Evolutionary conservation across 257 asterid genomes (phyloP), one percentile per base, ranked within the genome.

Genomic region (Marsdenia floribunda): DNA sequence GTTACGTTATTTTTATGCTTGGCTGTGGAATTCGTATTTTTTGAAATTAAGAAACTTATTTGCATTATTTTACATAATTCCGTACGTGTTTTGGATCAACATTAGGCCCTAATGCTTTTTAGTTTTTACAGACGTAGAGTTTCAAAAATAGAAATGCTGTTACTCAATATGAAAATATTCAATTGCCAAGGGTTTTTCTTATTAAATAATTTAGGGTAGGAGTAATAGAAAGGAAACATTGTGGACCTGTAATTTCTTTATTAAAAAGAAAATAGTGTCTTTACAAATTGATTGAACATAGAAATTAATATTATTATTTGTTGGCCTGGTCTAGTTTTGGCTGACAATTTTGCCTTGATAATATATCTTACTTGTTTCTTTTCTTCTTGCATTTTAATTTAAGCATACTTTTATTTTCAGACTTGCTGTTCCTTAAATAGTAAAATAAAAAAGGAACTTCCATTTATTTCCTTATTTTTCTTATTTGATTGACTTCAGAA

Each of bases 311-410:
- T 18, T 18, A 64, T 37, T 35, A 18, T 18, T 66, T 38, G 7
- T 19, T 66, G 29, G 42, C 8, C 49, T 16, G 2, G 21, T 35
- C 5, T 65, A 65, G 8, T 65, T 13, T 24, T 37, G 14, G 15
- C 71, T 6, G 33, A 38, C 52, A 66, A 64, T 65, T 65, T 65
- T 37, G 26, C 71, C 70, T 37, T 37, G 69, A 33, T 63, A 35
- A 33, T 18, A 8, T 59, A 26, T 60, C 26, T 35, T 35, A 64
- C 59, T 53, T 53, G 59, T 65, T 6, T 6, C n/a, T 65, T 65
- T 19, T 65, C 22, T 65, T 37, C 49, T 65, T 37, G 70, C 70
- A 65, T 65, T 65, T 37, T 65, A 65, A 65, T 65, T 65, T 47
- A 65, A 65, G 70, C 70, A 65, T 65, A 24, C 44, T 37, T 38